Evolutionary conservation across 164 flowering plant genomes (phyloP), one percentile per base, ranked within the genome.

Genomic region (Vitis labrusca): DNA sequence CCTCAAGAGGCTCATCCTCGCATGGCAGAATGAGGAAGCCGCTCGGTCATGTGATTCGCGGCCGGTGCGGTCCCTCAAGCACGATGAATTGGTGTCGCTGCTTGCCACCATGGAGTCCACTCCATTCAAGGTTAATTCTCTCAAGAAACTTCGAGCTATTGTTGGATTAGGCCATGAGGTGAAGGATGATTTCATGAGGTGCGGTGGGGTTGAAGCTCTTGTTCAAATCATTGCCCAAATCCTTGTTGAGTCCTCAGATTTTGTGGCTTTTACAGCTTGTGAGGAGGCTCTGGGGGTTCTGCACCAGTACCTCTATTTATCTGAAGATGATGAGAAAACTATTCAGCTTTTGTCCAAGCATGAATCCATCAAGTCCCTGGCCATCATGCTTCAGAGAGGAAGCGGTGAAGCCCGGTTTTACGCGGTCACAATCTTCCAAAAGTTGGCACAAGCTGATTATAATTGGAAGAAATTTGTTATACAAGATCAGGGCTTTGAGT

Each of bases 201-300:
- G 59, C 0, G 85, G 85, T 5, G 97, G 90, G 0, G 77, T 86
- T 2, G 89, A 84, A 27, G 71, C 77, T 2, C 57, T 91, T 14
- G 64, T 77, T 17, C 59, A 48, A 23, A 78, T 88, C 1, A 37
- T 89, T 8, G 68, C 67, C 4, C 86, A 85, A 63, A 59, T 69
- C 51, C 60, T 79, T 0, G 3, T 63, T 1, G 93, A 84, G 5
- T 55, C n/a, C 14, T 70, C 66, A 0, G 91, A 88, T 79, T 88
- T 85, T 48, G 47, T 59, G 3, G 17, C 82, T 1, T 87, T 87
- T 56, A 78, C 84, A 53, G 86, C 89, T 15, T 85, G 87, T 56
- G 96, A 91, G 61, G 93, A 88, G 73, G 92, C 89, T 14, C 10
- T 91, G 11, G 83, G 78, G 2, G 66, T 88, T 16, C 61, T 90